phyloP scores from a whole-genome alignment of 2,329 filamentous ascomycete genomes.

The Hymenoscyphus albidus region DNA sequence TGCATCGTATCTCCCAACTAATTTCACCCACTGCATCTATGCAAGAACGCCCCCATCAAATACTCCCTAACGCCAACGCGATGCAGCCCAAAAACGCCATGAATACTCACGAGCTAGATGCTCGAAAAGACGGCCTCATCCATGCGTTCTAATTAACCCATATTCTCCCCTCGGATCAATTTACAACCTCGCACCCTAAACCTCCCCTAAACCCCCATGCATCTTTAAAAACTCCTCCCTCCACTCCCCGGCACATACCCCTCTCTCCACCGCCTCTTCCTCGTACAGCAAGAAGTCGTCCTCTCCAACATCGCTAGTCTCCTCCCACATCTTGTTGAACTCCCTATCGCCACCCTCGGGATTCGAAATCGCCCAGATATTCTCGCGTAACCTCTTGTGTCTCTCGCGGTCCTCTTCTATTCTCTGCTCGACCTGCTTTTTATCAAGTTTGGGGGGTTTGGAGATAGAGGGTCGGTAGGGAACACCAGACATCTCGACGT shows the following conservation, averaged over 20 bases:
- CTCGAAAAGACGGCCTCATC: too few relatives aligned
- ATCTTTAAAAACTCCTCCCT: conserved; percentile 23
- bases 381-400: conserved; percentile 87
- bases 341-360: conserved; percentile 54
- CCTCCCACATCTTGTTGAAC: conserved; percentile 78
- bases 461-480: conserved; percentile 6
- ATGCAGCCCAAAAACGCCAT: too few relatives aligned
- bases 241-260: conserved; percentile 26
- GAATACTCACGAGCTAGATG: too few relatives aligned
- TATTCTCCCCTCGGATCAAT: not conserved
- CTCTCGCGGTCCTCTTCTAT: conserved; percentile 96
- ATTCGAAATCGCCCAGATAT: conserved; percentile 81
- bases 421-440: conserved; percentile 86
- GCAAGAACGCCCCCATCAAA: too few relatives aligned
- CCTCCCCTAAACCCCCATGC: not conserved
- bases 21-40: too few relatives aligned
- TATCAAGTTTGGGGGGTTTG: conserved; percentile 57
- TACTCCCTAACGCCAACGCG: too few relatives aligned
- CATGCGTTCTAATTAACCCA: too few relatives aligned
- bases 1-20: too few relatives aligned
- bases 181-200: not conserved
- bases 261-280: conserved; percentile 58
- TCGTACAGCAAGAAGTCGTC: conserved; percentile 75
- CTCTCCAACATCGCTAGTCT: conserved; percentile 79
- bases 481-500: conserved; percentile 27